Evolutionary conservation across 2,329 filamentous ascomycete species (phyloP).

Genomic region (Lachnellula hyalina): DNA sequence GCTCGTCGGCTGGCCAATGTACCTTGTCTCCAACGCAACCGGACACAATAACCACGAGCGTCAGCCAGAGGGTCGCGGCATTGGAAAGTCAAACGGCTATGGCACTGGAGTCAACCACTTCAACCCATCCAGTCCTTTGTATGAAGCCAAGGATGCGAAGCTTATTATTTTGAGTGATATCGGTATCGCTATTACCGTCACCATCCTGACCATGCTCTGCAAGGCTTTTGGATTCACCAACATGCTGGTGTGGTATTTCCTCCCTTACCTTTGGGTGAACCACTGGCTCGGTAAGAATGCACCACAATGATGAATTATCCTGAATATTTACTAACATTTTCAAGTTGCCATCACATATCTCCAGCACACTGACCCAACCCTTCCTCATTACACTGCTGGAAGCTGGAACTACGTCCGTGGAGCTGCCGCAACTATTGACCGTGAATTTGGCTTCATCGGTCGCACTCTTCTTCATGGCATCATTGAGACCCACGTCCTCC

Average conservation of each 20-base stretch:
- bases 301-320: too few species aligned
- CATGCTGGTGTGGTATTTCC: slow-evolving; percentile 87
- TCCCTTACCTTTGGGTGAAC: slow-evolving; percentile 97
- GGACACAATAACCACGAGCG: slow-evolving; percentile 92
- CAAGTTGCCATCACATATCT: slow-evolving; percentile 93
- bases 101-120: slow-evolving; percentile 91
- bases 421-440: slow-evolving; percentile 91
- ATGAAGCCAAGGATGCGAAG: slow-evolving; percentile 84
- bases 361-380: slow-evolving; percentile 90
- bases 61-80: slow-evolving; percentile 88
- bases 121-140: slow-evolving; percentile 79
- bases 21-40: slow-evolving; percentile 86
- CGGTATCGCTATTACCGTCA: slow-evolving; percentile 61
- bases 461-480: slow-evolving; percentile 90
- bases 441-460: slow-evolving; percentile 94
- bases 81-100: slow-evolving; percentile 82
- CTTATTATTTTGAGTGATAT: slow-evolving; percentile 83
- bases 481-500: slow-evolving; percentile 94
- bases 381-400: slow-evolving; percentile 83
- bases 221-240: slow-evolving; percentile 79
- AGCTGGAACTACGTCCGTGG: slow-evolving; percentile 93
- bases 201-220: slow-evolving; percentile 56
- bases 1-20: slow-evolving; percentile 87
- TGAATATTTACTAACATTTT: slow-evolving; percentile 23
- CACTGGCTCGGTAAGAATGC: slow-evolving; percentile 83